Base-by-base conservation (phyloP, 2,329 filamentous ascomycete species). In the Colletotrichum incanum region DNA sequence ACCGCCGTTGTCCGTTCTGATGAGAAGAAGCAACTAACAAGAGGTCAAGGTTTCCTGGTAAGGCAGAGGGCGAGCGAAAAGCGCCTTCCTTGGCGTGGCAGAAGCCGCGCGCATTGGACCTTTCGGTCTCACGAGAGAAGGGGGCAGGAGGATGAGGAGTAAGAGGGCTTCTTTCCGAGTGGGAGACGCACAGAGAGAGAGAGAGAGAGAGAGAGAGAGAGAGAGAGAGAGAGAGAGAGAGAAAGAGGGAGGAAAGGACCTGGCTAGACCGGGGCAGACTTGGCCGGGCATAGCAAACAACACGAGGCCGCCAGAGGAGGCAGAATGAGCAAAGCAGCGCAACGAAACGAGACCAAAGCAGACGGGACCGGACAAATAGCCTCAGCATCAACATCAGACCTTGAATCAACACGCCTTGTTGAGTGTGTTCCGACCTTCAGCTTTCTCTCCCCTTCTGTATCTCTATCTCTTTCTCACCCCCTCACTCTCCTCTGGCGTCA, bases 21-120 rank as follows among this genome's bases (percentile, higher is more conserved):
- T 23, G 37, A 59, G 14, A 16, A 55, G 50, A 18, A 23, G 54
- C n/a, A 28, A 67, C 56, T 43, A 62, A 67, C 28, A 26, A 59
- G 52, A 62, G 45, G 18, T 41, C 45, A 26, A 47, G 31, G n/a
- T 39, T 49, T 52, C 26, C 28, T 37, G 45, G 14, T 16, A 39
- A 20, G 8, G n/a, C 26, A 14, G 16, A 54, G 47, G 39, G 59
- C 65, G 59, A 60, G 28, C 52, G 45, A 65, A 59, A 41, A 23
- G 45, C 50, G 65, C 20, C 49, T 55, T 11, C 1, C 45, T 59
- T 37, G 31, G 60, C 63, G 59, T 65, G 54, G 54, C n/a, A 50
- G 59, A 54, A 69, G 54, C 54, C 52, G 59, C 70, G 59, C 65
- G 70, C 70, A 72, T 72, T 65, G 65, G 60, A 39, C 37, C 37